Evolutionary conservation across 2,329 filamentous ascomycete genomes (phyloP).

Genomic region (Microsporum audouinii): DNA sequence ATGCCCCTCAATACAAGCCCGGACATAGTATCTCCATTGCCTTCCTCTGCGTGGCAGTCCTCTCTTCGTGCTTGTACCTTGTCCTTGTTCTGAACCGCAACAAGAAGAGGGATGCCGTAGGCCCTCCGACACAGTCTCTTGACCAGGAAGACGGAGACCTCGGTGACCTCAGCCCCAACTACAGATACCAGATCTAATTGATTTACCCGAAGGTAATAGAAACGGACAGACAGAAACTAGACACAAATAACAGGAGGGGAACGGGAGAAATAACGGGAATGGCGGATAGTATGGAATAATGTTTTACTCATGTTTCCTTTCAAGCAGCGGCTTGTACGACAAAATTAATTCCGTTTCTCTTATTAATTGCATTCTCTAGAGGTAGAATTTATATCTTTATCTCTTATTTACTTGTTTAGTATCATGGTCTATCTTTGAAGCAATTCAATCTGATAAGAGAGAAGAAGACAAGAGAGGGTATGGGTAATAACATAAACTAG

Average conservation of each 20-base stretch:
- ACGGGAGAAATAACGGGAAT: background rate
- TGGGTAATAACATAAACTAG: background rate
- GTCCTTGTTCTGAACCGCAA: constrained; percentile 31
- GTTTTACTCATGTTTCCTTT: too few relatives aligned
- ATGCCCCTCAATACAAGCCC: constrained; percentile 56
- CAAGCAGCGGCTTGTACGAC: background rate
- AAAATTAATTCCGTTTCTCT: background rate
- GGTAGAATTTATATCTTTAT: too few relatives aligned
- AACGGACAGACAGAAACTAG: background rate
- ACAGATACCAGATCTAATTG: constrained; percentile 26
- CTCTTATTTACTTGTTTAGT: background rate
- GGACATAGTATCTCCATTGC: constrained; percentile 69
- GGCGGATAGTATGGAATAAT: background rate
- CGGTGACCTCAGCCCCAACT: constrained; percentile 34
- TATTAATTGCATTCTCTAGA: background rate
- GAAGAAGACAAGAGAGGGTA: background rate
- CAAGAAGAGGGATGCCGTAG: constrained; percentile 26
- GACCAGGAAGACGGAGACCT: constrained; percentile 24
- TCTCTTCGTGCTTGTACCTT: constrained; percentile 36
- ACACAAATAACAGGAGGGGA: too few relatives aligned
- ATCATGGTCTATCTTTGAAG: background rate
- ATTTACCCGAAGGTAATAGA: background rate
- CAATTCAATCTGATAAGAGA: too few relatives aligned
- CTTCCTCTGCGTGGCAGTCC: constrained; percentile 57
- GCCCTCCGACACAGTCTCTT: constrained; percentile 12